phyloP scores from a whole-genome alignment of 495 filamentous ascomycete species.

The Letharia lupina region DNA sequence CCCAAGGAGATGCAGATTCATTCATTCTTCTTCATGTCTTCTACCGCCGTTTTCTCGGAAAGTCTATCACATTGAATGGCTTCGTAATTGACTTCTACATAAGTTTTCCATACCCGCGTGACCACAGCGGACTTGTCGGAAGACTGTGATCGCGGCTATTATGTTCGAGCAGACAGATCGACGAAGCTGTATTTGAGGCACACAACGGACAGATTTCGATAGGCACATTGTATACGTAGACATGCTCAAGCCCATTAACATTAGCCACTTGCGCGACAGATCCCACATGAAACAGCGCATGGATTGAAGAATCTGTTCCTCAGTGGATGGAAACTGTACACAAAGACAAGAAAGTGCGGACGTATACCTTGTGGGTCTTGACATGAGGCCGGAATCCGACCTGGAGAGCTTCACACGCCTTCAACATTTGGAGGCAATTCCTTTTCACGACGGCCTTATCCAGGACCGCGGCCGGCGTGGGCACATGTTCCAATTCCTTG shows the following conservation, averaged over 20 bases:
- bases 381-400: constrained; percentile 73
- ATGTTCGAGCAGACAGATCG: no score
- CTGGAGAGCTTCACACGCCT: constrained; percentile 47
- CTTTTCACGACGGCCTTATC: constrained; percentile 57
- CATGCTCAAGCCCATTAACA: not conserved
- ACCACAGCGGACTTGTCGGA: not conserved
- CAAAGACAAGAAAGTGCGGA: not conserved
- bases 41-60: not conserved
- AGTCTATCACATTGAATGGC: not conserved
- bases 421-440: constrained; percentile 70
- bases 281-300: not conserved
- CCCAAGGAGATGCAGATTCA: not conserved
- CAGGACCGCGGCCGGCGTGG: constrained; percentile 60
- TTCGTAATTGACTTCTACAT: not conserved
- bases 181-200: not conserved
- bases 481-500: constrained; percentile 50
- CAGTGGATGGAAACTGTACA: not conserved
- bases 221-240: not conserved
- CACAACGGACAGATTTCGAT: not conserved
- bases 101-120: not conserved
- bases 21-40: not conserved
- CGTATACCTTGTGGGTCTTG: constrained; percentile 72
- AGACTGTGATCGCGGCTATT: not conserved
- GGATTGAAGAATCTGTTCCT: not conserved
- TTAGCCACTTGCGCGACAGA: not conserved